Evolutionary conservation across 108 stramenopile genomes (phyloP).

Genomic region (Cyclotella sp.): DNA sequence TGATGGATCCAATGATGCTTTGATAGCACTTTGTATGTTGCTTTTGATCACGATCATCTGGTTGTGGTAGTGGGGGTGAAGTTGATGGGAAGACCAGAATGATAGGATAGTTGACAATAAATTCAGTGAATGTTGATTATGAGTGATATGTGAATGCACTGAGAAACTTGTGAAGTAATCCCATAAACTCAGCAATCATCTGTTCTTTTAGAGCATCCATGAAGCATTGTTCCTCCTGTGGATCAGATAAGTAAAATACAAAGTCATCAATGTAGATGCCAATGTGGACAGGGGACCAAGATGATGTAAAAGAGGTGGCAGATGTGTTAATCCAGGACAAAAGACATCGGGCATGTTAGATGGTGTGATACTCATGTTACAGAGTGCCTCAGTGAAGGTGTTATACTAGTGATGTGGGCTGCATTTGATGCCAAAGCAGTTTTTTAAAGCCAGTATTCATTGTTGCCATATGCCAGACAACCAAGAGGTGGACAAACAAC

Average conservation of each 20-base stretch:
- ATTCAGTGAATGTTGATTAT: not conserved
- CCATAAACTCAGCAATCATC: not conserved
- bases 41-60: too few species aligned
- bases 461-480: not conserved
- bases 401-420: slow-evolving; percentile 28
- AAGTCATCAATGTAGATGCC: not conserved
- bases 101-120: not conserved
- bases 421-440: slow-evolving; percentile 7
- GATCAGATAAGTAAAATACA: not conserved
- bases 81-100: too few species aligned
- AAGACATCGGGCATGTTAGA: slow-evolving; percentile 8
- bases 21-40: not conserved
- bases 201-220: not conserved
- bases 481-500: not conserved
- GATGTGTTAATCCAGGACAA: not conserved
- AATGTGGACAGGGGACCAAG: not conserved
- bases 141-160: not conserved
- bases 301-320: not conserved
- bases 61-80: not conserved
- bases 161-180: not conserved
- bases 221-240: not conserved
- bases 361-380: not conserved
- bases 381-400: not conserved
- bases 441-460: slow-evolving; percentile 11
- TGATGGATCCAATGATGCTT: not conserved